Evolutionary conservation across 1,139 yeast genomes (phyloP).

Genomic region (Nakaseomyces delphensis): DNA sequence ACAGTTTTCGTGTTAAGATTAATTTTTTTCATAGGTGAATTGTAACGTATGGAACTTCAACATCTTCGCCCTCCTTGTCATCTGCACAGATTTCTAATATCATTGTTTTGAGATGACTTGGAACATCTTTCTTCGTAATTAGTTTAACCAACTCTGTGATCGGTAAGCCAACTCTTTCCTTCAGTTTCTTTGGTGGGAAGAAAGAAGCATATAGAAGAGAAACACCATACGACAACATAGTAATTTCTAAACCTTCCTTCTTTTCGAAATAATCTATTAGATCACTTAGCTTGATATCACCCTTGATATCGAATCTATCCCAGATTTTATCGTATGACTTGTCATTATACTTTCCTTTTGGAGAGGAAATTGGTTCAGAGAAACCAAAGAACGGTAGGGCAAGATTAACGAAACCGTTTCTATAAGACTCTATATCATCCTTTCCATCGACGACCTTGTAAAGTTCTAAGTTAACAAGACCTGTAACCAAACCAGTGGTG

Average conservation of each 20-base stretch:
- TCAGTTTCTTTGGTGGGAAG: slow-evolving; percentile 82
- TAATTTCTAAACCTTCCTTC: slow-evolving; percentile 74
- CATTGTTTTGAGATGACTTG: slow-evolving; percentile 64
- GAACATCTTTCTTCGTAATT: slow-evolving; percentile 77
- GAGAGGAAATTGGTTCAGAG: slow-evolving; percentile 87
- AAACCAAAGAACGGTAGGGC: slow-evolving; percentile 96
- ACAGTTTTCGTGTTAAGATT: too few species aligned
- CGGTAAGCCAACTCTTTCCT: slow-evolving; percentile 62
- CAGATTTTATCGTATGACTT: slow-evolving; percentile 81
- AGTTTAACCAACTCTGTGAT: slow-evolving; percentile 68
- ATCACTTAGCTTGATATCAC: slow-evolving; percentile 69
- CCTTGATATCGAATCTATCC: slow-evolving; percentile 83
- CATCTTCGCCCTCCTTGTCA: slow-evolving; percentile 88
- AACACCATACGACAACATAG: slow-evolving; percentile 90
- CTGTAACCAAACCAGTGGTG: slow-evolving; percentile 93
- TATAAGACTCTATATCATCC: slow-evolving; percentile 72
- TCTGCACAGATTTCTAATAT: slow-evolving; percentile 89
- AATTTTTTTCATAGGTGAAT: slow-evolving; percentile 40
- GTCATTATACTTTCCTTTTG: slow-evolving; percentile 72
- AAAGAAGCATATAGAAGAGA: slow-evolving; percentile 86
- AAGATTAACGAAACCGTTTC: slow-evolving; percentile 87
- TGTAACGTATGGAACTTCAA: slow-evolving; percentile 81
- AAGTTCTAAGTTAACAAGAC: slow-evolving; percentile 83
- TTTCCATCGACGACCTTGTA: slow-evolving; percentile 77
- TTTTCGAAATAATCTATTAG: slow-evolving; percentile 67